Percentiles rank a stretch among this genome's conserved stretches.
Conservation (phyloP, 352 stramenopile species). For the Globisporangium sylvaticum region DNA sequence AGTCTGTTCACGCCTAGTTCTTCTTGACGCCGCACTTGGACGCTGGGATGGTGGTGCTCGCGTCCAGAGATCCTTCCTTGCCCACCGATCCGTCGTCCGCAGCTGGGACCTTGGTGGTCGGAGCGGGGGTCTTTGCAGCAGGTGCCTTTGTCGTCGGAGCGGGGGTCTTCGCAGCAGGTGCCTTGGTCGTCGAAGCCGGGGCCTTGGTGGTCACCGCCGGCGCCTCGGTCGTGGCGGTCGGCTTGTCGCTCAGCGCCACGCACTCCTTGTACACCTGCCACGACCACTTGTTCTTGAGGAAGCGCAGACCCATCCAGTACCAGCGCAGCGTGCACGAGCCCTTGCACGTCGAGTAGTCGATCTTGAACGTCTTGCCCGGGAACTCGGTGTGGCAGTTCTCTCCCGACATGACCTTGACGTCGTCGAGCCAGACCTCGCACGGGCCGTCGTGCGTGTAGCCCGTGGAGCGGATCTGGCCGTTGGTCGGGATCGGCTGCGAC, state of each 20-base stretch:
- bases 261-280: constrained; percentile 62
- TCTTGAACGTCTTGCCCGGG: constrained; percentile 27
- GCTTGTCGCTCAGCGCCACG: constrained; percentile 15
- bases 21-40: constrained; percentile 16
- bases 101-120: constrained; percentile 2
- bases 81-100: constrained; percentile 3
- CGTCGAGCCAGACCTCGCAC: constrained; percentile 43
- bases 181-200: neutral
- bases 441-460: constrained; percentile 49
- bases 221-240: neutral
- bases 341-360: constrained; percentile 37
- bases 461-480: constrained; percentile 26
- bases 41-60: constrained; percentile 3
- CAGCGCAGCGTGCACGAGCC: constrained; percentile 29
- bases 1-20: neutral
- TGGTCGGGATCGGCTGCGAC: constrained; percentile 42
- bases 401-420: constrained; percentile 24
- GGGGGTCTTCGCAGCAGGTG: neutral
- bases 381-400: constrained; percentile 31
- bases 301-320: constrained; percentile 36
- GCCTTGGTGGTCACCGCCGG: neutral
- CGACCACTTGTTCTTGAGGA: constrained; percentile 44
- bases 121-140: neutral
- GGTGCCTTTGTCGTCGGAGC: neutral
- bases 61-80: constrained; percentile 5